Evolutionary conservation across 352 stramenopile genomes (phyloP).

Genomic region (Plasmopara viticola): DNA sequence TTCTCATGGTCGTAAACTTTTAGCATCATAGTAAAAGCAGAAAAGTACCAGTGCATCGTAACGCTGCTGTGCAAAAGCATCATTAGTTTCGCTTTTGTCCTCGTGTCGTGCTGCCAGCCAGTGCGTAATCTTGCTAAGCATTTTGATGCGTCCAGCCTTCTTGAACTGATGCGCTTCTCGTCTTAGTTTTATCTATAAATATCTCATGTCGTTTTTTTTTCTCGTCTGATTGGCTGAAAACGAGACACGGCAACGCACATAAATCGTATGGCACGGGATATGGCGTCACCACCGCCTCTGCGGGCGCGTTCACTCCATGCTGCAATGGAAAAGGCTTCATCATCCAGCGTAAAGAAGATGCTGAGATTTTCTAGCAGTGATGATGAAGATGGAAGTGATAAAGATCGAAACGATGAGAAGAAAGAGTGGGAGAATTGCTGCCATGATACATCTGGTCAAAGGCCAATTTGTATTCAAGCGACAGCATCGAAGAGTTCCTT

Average conservation of each 20-base stretch:
- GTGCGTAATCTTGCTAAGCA: slow-evolving; percentile 60
- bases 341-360: slow-evolving; percentile 29
- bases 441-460: slow-evolving; percentile 3
- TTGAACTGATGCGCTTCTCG: slow-evolving; percentile 7
- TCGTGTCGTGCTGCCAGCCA: slow-evolving; percentile 60
- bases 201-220: slow-evolving; percentile 2
- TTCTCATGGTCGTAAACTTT: background rate
- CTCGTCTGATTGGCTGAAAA: slow-evolving; percentile 13
- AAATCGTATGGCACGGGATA: slow-evolving; percentile 4
- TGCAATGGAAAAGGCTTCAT: slow-evolving; percentile 21
- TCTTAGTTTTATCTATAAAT: slow-evolving; percentile 19
- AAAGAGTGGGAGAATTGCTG: slow-evolving; percentile 10
- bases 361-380: slow-evolving; percentile 32
- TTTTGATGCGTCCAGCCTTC: slow-evolving; percentile 12
- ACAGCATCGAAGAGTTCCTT: slow-evolving; percentile 8
- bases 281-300: slow-evolving; percentile 8
- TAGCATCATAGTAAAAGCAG: background rate
- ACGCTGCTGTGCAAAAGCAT: slow-evolving; percentile 44
- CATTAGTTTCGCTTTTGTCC: slow-evolving; percentile 25
- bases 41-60: slow-evolving; percentile 55
- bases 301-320: slow-evolving; percentile 26
- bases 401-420: slow-evolving; percentile 5
- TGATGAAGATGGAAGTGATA: slow-evolving; percentile 7
- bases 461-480: background rate
- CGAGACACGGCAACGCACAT: no score